Percentiles rank a stretch among this genome's conserved stretches.
Conservation (phyloP, 1,284 basidiomycete species). For the Coniophora puteana region DNA sequence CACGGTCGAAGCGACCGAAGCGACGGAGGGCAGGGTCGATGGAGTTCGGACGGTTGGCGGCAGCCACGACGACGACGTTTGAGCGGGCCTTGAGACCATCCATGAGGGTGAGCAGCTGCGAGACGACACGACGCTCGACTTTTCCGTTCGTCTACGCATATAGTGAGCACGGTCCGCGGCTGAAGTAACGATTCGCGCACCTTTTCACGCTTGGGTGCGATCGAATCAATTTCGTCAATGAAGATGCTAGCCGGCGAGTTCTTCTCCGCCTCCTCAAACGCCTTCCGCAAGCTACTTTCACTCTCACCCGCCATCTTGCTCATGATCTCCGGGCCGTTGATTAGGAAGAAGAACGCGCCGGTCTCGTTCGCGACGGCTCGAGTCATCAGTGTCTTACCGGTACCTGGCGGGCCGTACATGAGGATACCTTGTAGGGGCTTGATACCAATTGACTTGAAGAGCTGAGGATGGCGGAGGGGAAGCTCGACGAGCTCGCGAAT, state of each 20-base stretch:
- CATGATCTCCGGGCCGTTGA: slow-evolving; percentile 99
- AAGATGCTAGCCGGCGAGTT: slow-evolving; percentile 99
- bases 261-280: slow-evolving; percentile 99
- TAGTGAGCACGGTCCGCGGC: slow-evolving; percentile 12
- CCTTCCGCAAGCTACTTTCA: slow-evolving; percentile 95
- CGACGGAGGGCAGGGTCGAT: slow-evolving; percentile 98
- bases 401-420: slow-evolving; percentile 95
- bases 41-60: slow-evolving; percentile 98
- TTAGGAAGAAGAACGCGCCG: slow-evolving; percentile 99
- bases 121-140: slow-evolving; percentile 98
- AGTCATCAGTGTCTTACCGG: slow-evolving; percentile 98
- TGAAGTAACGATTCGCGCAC: slow-evolving; percentile 33
- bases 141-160: slow-evolving; percentile 87
- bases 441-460: slow-evolving; percentile 99
- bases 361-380: slow-evolving; percentile 99
- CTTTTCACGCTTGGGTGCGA: slow-evolving; percentile 99
- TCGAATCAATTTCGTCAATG: slow-evolving; percentile 99
- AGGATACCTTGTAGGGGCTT: slow-evolving; percentile 98
- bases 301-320: slow-evolving; percentile 99
- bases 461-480: slow-evolving; percentile 95
- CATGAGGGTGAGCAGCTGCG: slow-evolving; percentile 97
- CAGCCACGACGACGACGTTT: slow-evolving; percentile 99
- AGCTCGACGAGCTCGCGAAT: slow-evolving; percentile 99
- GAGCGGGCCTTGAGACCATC: slow-evolving; percentile 98
- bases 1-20: slow-evolving; percentile 98